These are phyloP conservation scores for Iberis pinnata DNA, from an alignment of 345 rosid genomes.

Conservation along the genomic window DNA sequence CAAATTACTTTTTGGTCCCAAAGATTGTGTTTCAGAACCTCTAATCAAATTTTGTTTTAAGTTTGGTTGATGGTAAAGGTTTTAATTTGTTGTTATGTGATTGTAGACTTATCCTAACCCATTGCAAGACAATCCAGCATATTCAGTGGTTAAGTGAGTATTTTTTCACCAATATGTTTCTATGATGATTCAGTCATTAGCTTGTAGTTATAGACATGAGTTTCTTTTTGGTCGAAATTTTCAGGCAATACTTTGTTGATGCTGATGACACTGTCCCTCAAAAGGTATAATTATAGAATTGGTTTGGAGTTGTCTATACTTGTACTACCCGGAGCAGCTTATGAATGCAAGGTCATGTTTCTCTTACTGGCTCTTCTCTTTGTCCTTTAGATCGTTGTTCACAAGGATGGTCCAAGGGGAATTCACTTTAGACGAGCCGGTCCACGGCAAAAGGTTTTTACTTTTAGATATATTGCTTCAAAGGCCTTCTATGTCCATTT, in stretches of 20 bases:
- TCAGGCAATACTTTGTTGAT: conserved; percentile 85
- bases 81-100: conserved; percentile 6
- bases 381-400: conserved; percentile 54
- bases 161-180: background rate
- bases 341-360: conserved; percentile 1
- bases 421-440: conserved; percentile 83
- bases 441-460: conserved; percentile 70
- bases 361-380: conserved; percentile 6
- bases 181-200: conserved; percentile 1
- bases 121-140: conserved; percentile 79
- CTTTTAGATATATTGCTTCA: background rate
- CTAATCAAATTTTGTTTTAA: conserved; percentile 8
- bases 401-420: conserved; percentile 65
- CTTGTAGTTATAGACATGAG: background rate
- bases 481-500: background rate
- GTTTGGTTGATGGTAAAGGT: background rate
- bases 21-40: background rate
- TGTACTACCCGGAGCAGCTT: background rate
- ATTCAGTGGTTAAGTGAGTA: conserved; percentile 79
- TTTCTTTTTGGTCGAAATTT: background rate
- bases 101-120: conserved; percentile 69
- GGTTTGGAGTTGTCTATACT: background rate
- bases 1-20: background rate
- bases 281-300: conserved; percentile 35
- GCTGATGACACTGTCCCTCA: conserved; percentile 75